phyloP scores from a whole-genome alignment of 1,284 basidiomycete genomes.

The Wolfiporia cocos region DNA sequence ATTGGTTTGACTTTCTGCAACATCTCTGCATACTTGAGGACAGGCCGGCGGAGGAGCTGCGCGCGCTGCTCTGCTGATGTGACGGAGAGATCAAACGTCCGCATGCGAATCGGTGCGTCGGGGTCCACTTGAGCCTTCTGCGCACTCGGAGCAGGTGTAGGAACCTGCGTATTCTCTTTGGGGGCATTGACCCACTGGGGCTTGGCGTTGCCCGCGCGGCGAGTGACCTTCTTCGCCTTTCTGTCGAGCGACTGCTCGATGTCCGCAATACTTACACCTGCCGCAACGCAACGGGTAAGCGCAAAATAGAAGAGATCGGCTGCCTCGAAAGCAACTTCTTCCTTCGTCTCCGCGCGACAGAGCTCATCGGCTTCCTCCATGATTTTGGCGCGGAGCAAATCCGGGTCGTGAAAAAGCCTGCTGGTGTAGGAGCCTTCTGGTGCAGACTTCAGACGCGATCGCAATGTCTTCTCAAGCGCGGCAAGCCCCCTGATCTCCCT shows the following conservation, averaged over 20 bases:
- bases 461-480: constrained; percentile 80
- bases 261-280: constrained; percentile 82
- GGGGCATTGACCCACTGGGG: constrained; percentile 58
- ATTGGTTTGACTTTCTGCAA: constrained; percentile 94
- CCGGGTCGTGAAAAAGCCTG: constrained; percentile 80
- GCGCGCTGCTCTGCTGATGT: constrained; percentile 52
- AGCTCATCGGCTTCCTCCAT: constrained; percentile 99
- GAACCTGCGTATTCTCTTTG: constrained; percentile 24
- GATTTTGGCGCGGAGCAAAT: constrained; percentile 87
- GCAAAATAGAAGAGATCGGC: constrained; percentile 97
- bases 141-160: constrained; percentile 17
- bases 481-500: constrained; percentile 68
- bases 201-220: constrained; percentile 93
- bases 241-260: constrained; percentile 82
- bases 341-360: constrained; percentile 75
- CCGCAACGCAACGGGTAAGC: constrained; percentile 80
- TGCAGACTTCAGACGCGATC: constrained; percentile 67
- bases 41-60: constrained; percentile 82
- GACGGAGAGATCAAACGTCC: constrained; percentile 57
- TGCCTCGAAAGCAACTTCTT: constrained; percentile 93
- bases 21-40: constrained; percentile 92
- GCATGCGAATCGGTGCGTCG: constrained; percentile 66
- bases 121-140: constrained; percentile 21
- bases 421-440: constrained; percentile 93
- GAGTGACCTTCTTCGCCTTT: constrained; percentile 85